Percentiles rank a stretch among this genome's conserved stretches.
Conservation (phyloP, 2,329 filamentous ascomycete genomes). For the Cytospora piceicola region DNA sequence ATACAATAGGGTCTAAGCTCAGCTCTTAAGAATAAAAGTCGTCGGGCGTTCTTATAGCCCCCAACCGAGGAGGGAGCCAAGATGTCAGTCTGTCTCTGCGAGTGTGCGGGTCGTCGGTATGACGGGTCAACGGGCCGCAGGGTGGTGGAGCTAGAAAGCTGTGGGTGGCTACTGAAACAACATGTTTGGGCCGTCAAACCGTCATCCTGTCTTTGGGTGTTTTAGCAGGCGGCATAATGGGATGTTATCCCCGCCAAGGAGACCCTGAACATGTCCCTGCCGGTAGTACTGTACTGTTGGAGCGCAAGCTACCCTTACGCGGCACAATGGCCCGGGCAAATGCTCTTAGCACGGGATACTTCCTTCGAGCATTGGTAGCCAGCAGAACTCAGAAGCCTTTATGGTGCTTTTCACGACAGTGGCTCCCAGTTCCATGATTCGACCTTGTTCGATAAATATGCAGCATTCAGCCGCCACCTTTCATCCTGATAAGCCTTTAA, state of each 20-base stretch:
- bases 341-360: conserved; percentile 8
- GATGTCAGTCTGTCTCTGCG: too few relatives aligned
- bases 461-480: conserved; percentile 5
- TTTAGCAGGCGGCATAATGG: conserved; percentile 15
- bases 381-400: neutral
- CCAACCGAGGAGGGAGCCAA: neutral
- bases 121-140: conserved; percentile 29
- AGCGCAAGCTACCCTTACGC: too few relatives aligned
- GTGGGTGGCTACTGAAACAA: conserved; percentile 25
- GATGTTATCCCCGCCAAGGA: neutral
- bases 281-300: too few relatives aligned
- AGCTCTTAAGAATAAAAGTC: neutral
- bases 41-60: neutral
- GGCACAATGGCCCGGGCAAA: too few relatives aligned
- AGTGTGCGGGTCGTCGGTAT: conserved; percentile 20
- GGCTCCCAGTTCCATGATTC: conserved; percentile 18
- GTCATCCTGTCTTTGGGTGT: conserved; percentile 10
- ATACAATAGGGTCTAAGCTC: too few relatives aligned
- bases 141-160: conserved; percentile 25
- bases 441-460: conserved; percentile 12
- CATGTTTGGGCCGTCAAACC: conserved; percentile 25
- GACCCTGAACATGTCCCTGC: neutral
- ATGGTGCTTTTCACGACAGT: neutral
- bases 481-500: conserved; percentile 21
- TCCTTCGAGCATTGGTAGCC: neutral